Evolutionary conservation across 164 flowering plant genomes (phyloP), one percentile per base, ranked within the genome.

Genomic region (Warburgia ugandensis): DNA sequence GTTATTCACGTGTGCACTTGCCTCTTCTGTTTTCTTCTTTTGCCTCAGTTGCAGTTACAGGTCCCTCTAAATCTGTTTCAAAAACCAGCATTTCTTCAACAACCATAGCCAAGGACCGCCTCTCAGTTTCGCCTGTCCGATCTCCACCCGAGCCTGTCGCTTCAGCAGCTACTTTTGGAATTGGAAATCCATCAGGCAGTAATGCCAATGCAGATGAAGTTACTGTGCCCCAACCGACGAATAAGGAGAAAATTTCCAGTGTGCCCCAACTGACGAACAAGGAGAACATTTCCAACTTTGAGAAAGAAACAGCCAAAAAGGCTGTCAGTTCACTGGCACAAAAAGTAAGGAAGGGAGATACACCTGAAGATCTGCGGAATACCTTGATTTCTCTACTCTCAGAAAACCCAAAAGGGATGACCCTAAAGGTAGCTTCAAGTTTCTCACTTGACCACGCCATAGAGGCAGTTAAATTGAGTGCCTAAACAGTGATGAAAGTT

Each of bases 351-450:
- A 10, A 31, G 35, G 78, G 60, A 37, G 41, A 65, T 36, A 66
- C 62, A 48, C 72, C 83, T 40, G 33, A 39, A 46, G 91, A 82
- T 68, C 65, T 84, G 73, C 79, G 71, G 47, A 72, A 72, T 45
- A 56, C 70, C 73, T 51, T 88, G 56, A 64, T 77, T 54, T 64
- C 66, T 56, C 60, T 79, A 17, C 87, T 88, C 3, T 48, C 19
- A 64, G 83, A 86, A 45, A 78, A 80, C 54, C 90, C 89, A 0
- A 79, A 76, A 50, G 98, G 98, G 42, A 79, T 88, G 95, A 77
- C 68, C 62, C 47, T 86, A 35, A 88, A 88, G 94, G 99, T 86
- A 61, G n/a, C n/a, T 25, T 25, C 17, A 37, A 20, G 3, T 22
- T 44, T 23, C 9, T 23, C 13, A 20, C 26, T 22, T 43, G 3